Evolutionary conservation across 768 basidiomycete genomes (phyloP), one percentile per base, ranked within the genome.

Genomic region (Podaxis rugospora): DNA sequence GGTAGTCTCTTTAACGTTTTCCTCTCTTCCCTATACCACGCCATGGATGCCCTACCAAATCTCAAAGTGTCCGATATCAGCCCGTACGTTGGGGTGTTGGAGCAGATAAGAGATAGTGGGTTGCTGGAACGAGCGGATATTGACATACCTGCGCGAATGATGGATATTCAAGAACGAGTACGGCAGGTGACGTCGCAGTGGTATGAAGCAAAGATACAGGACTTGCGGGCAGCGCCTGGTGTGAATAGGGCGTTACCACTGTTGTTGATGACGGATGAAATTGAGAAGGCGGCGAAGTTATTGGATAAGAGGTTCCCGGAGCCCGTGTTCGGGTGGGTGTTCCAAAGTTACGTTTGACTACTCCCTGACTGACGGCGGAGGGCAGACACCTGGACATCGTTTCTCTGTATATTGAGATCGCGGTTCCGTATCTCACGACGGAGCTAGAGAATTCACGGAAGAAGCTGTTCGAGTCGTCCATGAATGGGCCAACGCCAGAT

Each of bases 251-350:
- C 93, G 0, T 74, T 93, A 37, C 93, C 93, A 1, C 75, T 95
- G 39, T 74, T 96, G 28, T 72, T 91, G 28, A 85, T 96, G 83
- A 92, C 92, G 3, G 89, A 90, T 51, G 95, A 96, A 75, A 75
- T 97, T 1, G 93, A 96, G 79, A 96, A 93, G 71, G 76, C 80
- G 39, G 85, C 90, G 16, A 95, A 95, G 72, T 75, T 81, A 25
- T 78, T 96, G 36, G 90, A 95, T 71, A 93, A 94, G 72, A 84
- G 89, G 61, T 99, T 96, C 74, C 85, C 88, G 0, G 85, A 91
- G 58, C 90, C 92, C 35, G 70, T 98, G 21, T 78, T 95, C 35
- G 89, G 87, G 92, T 95, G 69, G 32, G 84, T 55, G 57, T n/a
- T 28, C 23, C 39, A 14, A 21, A 14, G 13, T 35, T 37, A 28